phyloP scores from a whole-genome alignment of 176 grass and related monocot genomes.

The Ensete glaucum region DNA sequence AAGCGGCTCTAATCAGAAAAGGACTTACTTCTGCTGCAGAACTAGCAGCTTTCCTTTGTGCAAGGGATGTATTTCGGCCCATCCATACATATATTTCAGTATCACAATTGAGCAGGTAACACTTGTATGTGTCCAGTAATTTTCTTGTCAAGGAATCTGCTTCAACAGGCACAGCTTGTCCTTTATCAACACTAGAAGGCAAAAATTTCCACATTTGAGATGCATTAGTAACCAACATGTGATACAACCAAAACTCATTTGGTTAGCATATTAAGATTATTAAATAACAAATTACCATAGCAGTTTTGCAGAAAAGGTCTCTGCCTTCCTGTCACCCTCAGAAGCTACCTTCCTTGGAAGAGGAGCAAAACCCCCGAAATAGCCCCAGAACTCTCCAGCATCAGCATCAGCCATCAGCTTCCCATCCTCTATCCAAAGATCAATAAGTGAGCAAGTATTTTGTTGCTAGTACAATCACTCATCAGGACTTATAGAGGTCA shows the following conservation, averaged over 20 bases:
- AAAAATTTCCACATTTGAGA: constrained; percentile 2
- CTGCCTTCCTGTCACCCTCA: constrained; percentile 57
- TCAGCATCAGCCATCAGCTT: constrained; percentile 96
- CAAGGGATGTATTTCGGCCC: constrained; percentile 78
- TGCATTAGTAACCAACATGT: neutral
- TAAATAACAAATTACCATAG: constrained; percentile 40
- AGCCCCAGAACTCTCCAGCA: constrained; percentile 94
- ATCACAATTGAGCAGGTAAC: constrained; percentile 79
- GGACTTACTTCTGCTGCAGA: constrained; percentile 73
- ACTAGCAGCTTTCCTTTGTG: constrained; percentile 81
- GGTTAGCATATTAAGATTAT: constrained; percentile 11
- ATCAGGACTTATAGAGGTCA: constrained; percentile 1
- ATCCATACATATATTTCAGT: constrained; percentile 92
- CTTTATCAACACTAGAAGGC: constrained; percentile 65
- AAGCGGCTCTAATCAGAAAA: neutral
- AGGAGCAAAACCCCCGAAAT: constrained; percentile 94
- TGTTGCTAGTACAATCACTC: neutral
- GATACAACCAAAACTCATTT: constrained; percentile 19
- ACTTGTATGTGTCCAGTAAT: constrained; percentile 75
- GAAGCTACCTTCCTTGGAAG: constrained; percentile 73
- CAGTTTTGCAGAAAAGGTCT: constrained; percentile 41
- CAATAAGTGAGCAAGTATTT: neutral
- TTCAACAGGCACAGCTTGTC: constrained; percentile 44
- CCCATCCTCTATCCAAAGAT: constrained; percentile 67
- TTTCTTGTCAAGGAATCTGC: constrained; percentile 57